Conservation (phyloP, 2,329 filamentous ascomycete genomes). For the Xylariomycetidae sp. region DNA sequence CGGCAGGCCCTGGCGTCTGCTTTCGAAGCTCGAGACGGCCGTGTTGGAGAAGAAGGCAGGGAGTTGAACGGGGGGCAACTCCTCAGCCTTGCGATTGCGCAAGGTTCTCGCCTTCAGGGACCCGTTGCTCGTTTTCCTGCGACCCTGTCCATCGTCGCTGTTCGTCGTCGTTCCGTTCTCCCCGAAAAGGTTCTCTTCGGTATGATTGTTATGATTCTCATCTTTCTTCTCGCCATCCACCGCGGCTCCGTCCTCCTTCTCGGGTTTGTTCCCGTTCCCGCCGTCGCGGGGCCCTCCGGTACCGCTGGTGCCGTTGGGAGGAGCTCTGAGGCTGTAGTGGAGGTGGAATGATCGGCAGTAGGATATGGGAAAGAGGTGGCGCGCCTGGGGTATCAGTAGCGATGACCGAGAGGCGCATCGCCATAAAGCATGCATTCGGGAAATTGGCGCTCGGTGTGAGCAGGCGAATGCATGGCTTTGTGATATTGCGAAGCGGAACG, state of each 20-base stretch:
- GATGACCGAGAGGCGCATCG: conserved; percentile 25
- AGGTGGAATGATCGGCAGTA: conserved; percentile 19
- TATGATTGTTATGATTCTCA: background rate
- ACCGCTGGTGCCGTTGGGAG: conserved; percentile 14
- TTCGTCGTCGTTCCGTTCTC: conserved; percentile 12
- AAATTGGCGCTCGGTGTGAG: conserved; percentile 26
- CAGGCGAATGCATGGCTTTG: conserved; percentile 25
- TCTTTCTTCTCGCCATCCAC: conserved; percentile 4
- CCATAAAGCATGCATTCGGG: conserved; percentile 28
- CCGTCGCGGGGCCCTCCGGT: too few relatives aligned
- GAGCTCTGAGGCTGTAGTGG: conserved; percentile 12
- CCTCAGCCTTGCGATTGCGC: conserved; percentile 29
- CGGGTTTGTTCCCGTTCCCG: conserved; percentile 20
- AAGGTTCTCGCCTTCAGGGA: conserved; percentile 15
- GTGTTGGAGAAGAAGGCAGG: conserved; percentile 52
- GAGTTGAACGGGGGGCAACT: conserved; percentile 48
- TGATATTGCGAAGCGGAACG: too few relatives aligned
- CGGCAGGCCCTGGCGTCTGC: conserved; percentile 6
- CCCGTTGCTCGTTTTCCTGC: conserved; percentile 18
- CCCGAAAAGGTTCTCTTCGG: conserved; percentile 17
- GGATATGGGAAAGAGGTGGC: conserved; percentile 9
- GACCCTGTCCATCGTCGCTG: conserved; percentile 20
- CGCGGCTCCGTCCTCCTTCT: conserved; percentile 9
- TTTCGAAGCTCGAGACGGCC: conserved; percentile 40
- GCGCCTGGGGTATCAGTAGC: conserved; percentile 17